Conservation (phyloP, 768 basidiomycete species). For the Mycena rosella region DNA sequence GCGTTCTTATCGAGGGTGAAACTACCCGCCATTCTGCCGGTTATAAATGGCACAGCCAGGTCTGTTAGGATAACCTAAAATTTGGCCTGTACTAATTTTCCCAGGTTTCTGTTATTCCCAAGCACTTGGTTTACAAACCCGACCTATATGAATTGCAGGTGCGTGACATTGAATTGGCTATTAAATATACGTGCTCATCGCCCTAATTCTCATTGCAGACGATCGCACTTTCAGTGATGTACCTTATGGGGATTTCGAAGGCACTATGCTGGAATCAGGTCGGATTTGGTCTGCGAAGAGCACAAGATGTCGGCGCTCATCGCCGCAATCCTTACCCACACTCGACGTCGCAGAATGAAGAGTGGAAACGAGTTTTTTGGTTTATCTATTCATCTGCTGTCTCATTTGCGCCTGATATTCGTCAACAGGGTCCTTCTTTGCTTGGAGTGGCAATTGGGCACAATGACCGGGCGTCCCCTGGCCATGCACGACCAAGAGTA, state of each 20-base stretch:
- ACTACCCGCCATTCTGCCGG: constrained; percentile 59
- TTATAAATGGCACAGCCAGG: constrained; percentile 70
- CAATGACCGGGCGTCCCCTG: constrained; percentile 71
- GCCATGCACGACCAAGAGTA: constrained; percentile 82
- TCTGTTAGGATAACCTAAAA: too few relatives aligned
- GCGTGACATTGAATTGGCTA: too few relatives aligned
- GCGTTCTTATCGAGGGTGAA: constrained; percentile 64
- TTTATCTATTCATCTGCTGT: constrained; percentile 35
- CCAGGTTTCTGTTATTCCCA: constrained; percentile 46
- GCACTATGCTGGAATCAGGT: constrained; percentile 74
- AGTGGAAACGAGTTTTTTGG: constrained; percentile 84
- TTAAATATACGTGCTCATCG: too few relatives aligned
- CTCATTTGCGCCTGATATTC: background rate
- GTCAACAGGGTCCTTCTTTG: constrained; percentile 60
- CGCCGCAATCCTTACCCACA: constrained; percentile 50
- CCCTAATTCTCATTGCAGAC: too few relatives aligned
- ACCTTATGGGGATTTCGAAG: constrained; percentile 57
- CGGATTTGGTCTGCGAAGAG: constrained; percentile 75
- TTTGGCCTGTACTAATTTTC: background rate
- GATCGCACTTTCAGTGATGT: constrained; percentile 50
- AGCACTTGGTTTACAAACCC: constrained; percentile 33
- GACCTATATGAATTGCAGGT: constrained; percentile 35
- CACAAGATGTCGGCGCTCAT: constrained; percentile 85
- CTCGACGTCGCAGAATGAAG: constrained; percentile 71
- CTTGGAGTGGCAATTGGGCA: constrained; percentile 62